Evolutionary conservation across 768 basidiomycete genomes (phyloP).

Genomic region (Floccularia luteovirens): DNA sequence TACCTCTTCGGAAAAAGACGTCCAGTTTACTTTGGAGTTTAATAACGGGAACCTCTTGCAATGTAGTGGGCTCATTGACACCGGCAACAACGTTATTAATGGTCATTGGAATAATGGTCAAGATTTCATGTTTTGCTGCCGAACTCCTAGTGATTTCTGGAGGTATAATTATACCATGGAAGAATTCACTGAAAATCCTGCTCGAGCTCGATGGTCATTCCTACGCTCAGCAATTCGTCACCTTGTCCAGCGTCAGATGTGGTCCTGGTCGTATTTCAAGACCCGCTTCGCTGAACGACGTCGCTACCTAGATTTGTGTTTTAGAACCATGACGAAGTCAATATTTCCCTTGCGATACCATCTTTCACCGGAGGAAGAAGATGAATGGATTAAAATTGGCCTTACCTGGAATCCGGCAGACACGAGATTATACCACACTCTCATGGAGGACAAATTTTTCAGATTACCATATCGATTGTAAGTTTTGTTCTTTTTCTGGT

Average conservation of each 20-base stretch:
- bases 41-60: constrained; percentile 17
- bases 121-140: constrained; percentile 16
- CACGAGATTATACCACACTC: constrained; percentile 24
- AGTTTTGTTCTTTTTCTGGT: constrained; percentile 5
- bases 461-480: constrained; percentile 28
- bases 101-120: constrained; percentile 14
- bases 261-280: constrained; percentile 23
- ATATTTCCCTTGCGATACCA: constrained; percentile 22
- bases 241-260: constrained; percentile 19
- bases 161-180: constrained; percentile 19
- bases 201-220: constrained; percentile 25
- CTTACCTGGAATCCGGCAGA: constrained; percentile 22
- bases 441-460: constrained; percentile 23
- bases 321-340: constrained; percentile 17
- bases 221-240: constrained; percentile 21
- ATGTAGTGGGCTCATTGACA: constrained; percentile 15
- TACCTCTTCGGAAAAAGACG: constrained; percentile 13
- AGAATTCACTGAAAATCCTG: constrained; percentile 19
- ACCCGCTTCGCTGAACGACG: constrained; percentile 20
- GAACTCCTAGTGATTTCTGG: constrained; percentile 21
- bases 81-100: constrained; percentile 9
- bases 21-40: constrained; percentile 17
- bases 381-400: constrained; percentile 21
- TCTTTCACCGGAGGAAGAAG: constrained; percentile 16
- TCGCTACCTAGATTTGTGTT: constrained; percentile 21